phyloP scores from a whole-genome alignment of 768 basidiomycete species.

The Boletus sp. region DNA sequence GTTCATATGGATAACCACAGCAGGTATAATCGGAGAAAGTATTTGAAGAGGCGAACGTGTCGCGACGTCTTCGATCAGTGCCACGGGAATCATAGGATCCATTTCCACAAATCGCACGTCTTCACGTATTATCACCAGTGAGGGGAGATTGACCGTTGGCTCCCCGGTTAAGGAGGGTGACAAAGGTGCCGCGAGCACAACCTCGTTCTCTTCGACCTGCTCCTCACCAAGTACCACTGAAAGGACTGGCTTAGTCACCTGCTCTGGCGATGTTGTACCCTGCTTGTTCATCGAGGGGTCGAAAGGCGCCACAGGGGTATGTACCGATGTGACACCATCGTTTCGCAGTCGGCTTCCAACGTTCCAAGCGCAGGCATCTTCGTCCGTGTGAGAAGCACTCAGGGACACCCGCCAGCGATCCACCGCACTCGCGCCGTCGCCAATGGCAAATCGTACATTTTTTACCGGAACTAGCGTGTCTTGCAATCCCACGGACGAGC shows the following conservation, averaged over 20 bases:
- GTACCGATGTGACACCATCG: background rate
- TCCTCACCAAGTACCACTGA: background rate
- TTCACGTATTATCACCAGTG: background rate
- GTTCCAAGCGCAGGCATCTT: background rate
- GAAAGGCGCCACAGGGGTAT: background rate
- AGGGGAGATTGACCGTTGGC: slow-evolving; percentile 16
- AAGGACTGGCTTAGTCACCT: background rate
- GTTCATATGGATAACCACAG: slow-evolving; percentile 1
- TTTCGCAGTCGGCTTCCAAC: background rate
- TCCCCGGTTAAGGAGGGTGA: background rate
- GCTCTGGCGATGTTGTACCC: background rate
- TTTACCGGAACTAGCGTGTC: background rate
- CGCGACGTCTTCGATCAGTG: slow-evolving; percentile 4
- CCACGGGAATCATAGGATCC: background rate
- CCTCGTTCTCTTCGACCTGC: background rate
- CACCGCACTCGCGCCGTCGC: background rate
- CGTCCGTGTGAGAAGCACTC: background rate
- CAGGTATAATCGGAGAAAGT: background rate
- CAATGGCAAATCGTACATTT: background rate
- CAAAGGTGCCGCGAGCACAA: background rate
- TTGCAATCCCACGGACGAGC: background rate
- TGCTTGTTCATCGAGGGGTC: background rate
- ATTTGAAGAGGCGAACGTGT: slow-evolving; percentile 15
- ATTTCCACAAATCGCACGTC: background rate
- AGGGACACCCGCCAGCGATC: background rate